Evolutionary conservation across 805 yeast genomes (phyloP), one percentile per base, ranked within the genome.

Genomic region (Yarrowia sp.): DNA sequence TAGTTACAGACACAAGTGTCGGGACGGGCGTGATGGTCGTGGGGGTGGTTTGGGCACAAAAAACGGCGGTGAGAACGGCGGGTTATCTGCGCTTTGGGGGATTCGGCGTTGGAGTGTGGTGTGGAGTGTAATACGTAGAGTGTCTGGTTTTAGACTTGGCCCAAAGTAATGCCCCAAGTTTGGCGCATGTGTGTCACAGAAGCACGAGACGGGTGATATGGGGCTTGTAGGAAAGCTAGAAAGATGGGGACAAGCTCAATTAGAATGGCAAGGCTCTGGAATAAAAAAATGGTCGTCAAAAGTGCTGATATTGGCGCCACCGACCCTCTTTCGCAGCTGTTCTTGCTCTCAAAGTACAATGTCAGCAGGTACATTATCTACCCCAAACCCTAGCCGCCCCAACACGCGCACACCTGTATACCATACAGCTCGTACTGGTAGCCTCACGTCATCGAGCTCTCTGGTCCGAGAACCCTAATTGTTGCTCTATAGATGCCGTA

Each of bases 71-170:
- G 56, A 49, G 16, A 49, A 49, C 38, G 38, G 14, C 4, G 38
- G 16, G 52, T 46, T 28, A 17, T 46, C 52, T 28, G 36, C 36
- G 52, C 52, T 46, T 46, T 26, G 30, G 21, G 22, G 52, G 36
- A 28, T 30, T 46, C 36, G 11, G 52, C 36, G 43, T 46, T n/a
- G 22, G 40, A 12, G 56, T 21, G 58, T 51, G 41, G 22, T 51
- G 58, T 51, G 30, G 30, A 33, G 41, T 48, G 54, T 41, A 51
- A 35, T 33, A 51, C 58, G 58, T 51, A 51, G 41, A 51, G 41
- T 21, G 26, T 17, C 24, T 28, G 38, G 54, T 21, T 51, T 51
- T 51, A 51, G 58, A 51, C 24, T 51, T 51, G 21, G n/a, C 30
- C 41, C 58, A 22, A 33, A 51, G 35, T 33, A 28, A 30, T 21